These are phyloP conservation scores for Boletus rubropictus DNA, from an alignment of 768 basidiomycete species.

Conservation along the genomic window DNA sequence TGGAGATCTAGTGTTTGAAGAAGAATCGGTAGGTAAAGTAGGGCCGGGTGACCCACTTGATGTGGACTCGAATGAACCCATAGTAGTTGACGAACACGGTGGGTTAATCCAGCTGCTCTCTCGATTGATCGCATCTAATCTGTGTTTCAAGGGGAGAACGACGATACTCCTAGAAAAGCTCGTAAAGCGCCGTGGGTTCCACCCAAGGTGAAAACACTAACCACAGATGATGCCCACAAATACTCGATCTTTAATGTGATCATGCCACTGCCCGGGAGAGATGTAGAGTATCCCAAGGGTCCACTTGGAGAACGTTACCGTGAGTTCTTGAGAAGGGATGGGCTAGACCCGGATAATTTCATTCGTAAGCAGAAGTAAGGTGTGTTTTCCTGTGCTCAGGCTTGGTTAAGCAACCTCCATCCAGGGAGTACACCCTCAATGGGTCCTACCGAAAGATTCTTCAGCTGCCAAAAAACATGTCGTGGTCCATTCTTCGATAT, in stretches of 20 bases:
- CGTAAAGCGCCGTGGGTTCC: conserved; percentile 48
- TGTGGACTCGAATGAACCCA: conserved; percentile 28
- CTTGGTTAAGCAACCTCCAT: conserved; percentile 7
- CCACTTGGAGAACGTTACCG: conserved; percentile 79
- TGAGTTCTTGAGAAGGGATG: conserved; percentile 78
- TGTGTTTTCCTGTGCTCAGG: neutral
- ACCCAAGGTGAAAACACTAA: conserved; percentile 71
- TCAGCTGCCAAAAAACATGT: conserved; percentile 74
- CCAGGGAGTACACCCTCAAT: conserved; percentile 83
- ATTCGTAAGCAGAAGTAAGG: conserved; percentile 82
- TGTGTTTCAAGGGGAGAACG: conserved; percentile 17
- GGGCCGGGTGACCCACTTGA: conserved; percentile 27
- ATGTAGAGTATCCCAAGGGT: conserved; percentile 89
- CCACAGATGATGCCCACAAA: conserved; percentile 68
- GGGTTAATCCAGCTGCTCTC: conserved; percentile 11
- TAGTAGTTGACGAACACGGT: conserved; percentile 32
- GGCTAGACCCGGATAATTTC: conserved; percentile 86
- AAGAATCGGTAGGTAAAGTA: conserved; percentile 22
- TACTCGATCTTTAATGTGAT: conserved; percentile 92
- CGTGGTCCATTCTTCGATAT: conserved; percentile 80
- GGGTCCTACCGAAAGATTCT: conserved; percentile 93
- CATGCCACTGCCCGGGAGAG: conserved; percentile 95
- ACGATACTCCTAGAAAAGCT: conserved; percentile 17
- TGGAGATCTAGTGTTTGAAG: conserved; percentile 88
- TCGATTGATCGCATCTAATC: conserved; percentile 4